Evolutionary conservation across 208 protist species (phyloP).

Genomic region (Leishmania turanica): DNA sequence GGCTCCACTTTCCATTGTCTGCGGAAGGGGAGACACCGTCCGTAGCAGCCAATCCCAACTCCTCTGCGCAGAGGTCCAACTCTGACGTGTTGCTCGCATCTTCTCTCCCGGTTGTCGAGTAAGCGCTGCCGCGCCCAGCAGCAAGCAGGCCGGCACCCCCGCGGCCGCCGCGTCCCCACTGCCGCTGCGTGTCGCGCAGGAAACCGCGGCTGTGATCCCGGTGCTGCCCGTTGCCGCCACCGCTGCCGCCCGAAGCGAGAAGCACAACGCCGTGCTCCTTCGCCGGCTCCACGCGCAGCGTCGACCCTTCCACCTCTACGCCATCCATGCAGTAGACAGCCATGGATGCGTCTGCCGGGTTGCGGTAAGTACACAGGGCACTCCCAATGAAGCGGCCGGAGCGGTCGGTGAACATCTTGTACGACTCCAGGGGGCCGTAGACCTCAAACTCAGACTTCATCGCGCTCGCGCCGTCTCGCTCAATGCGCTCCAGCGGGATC

Average conservation of each 20-base stretch:
- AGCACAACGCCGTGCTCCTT: slow-evolving; percentile 87
- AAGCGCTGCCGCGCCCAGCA: neutral
- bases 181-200: slow-evolving; percentile 28
- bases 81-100: neutral
- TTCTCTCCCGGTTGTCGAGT: neutral
- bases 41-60: neutral
- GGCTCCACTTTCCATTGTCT: slow-evolving; percentile 52
- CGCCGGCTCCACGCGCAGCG: slow-evolving; percentile 69
- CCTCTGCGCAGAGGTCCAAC: neutral
- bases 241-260: slow-evolving; percentile 36
- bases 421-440: slow-evolving; percentile 86
- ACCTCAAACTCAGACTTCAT: slow-evolving; percentile 82
- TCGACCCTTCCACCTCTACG: slow-evolving; percentile 56
- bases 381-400: slow-evolving; percentile 85
- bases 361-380: slow-evolving; percentile 88
- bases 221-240: neutral
- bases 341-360: slow-evolving; percentile 82
- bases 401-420: slow-evolving; percentile 87
- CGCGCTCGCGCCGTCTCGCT: slow-evolving; percentile 72
- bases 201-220: slow-evolving; percentile 36
- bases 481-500: slow-evolving; percentile 84
- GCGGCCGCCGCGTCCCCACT: slow-evolving; percentile 15
- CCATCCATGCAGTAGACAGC: slow-evolving; percentile 80
- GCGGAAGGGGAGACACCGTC: neutral
- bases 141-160: slow-evolving; percentile 6